These are phyloP conservation scores for maize (Zea mays) DNA, from an alignment of 176 grass and related monocot genomes.

Conservation along the genomic window Zm-B73-REFERENCE-NAM-5.0 NC_050101.1:155145001-155145500, in stretches of 20 bases:
- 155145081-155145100: neutral
- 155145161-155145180: too few species aligned
- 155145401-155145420: slow-evolving; percentile 19
- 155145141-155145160: too few species aligned
- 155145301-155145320: too few species aligned
- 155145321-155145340: too few species aligned
- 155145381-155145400: neutral
- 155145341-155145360: neutral
- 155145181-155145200: too few species aligned
- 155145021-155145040: slow-evolving; percentile 86
- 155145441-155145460: slow-evolving; percentile 13
- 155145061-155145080: slow-evolving; percentile 41
- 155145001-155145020: slow-evolving; percentile 87
- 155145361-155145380: slow-evolving; percentile 16
- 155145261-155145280: too few species aligned
- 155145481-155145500: slow-evolving; percentile 84
- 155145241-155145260: too few species aligned
- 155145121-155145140: neutral
- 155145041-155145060: slow-evolving; percentile 89
- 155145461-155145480: slow-evolving; percentile 20
- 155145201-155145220: too few species aligned
- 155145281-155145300: too few species aligned
- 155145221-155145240: too few species aligned
- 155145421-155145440: slow-evolving; percentile 25
- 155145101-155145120: slow-evolving; percentile 23